A percentile compares a stretch with the other conserved stretches of the same genome.
Conservation (phyloP, 176 grass and related monocot species). For the Oryza glumipatula region DNA sequence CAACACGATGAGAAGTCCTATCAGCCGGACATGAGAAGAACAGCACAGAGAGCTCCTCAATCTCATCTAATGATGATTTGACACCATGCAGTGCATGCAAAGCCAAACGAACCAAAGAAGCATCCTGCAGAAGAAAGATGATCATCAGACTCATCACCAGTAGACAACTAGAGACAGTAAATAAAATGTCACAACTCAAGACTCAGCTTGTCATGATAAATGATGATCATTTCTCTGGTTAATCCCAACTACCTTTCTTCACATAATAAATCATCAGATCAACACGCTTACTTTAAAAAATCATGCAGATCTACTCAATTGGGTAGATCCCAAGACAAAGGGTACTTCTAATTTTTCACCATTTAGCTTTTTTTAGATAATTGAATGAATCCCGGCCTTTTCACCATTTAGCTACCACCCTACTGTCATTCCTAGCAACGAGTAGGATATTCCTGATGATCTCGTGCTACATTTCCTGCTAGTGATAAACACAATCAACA, state of each 20-base stretch:
- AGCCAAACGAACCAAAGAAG: conserved; percentile 74
- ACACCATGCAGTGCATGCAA: conserved; percentile 77
- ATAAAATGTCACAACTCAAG: neutral
- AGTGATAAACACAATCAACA: neutral
- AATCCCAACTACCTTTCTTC: neutral
- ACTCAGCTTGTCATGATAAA: neutral
- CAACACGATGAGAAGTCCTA: conserved; percentile 64
- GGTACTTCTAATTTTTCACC: conserved; percentile 1
- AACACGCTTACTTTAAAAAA: conserved; percentile 5
- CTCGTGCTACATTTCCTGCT: neutral
- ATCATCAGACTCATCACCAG: conserved; percentile 11
- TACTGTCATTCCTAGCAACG: neutral
- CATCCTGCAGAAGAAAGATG: conserved; percentile 62
- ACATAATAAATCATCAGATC: neutral
- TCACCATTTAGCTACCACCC: neutral
- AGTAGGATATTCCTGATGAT: conserved; percentile 9
- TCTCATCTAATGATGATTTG: conserved; percentile 77
- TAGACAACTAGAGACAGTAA: neutral
- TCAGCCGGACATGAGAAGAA: conserved; percentile 77
- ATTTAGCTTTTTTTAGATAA: neutral
- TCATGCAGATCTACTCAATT: neutral
- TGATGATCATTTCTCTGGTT: neutral
- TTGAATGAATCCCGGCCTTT: too few relatives aligned
- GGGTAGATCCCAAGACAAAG: neutral
- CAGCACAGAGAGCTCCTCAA: conserved; percentile 63